Evolutionary conservation across 345 rosid genomes (phyloP), one percentile per base, ranked within the genome.

Genomic region (Arabidopsis suecica): DNA sequence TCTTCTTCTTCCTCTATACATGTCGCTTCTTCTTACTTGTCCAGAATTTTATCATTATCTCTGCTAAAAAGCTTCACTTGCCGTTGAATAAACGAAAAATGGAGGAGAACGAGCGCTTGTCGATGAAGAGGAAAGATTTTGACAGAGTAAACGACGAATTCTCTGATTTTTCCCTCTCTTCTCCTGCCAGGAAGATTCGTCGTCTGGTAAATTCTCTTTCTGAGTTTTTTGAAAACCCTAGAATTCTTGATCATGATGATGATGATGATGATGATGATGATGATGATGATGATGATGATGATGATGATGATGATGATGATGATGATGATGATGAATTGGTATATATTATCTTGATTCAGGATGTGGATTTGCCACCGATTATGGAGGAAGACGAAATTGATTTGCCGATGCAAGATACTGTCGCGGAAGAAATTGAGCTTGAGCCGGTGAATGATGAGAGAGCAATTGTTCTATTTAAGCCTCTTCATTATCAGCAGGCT

Each of bases 121-220:
- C 41, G 54, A 77, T 80, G 79, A 89, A 79, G 82, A 78, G 85
- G 69, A 93, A 90, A 79, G 84, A 85, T 9, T 77, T 90, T 4
- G 91, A 87, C 42, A 85, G 78, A 22, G 85, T 87, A 7, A 83
- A 82, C 77, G 91, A 93, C 4, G 96, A 93, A 1, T 90, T 90
- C 78, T 85, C 91, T 23, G 91, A 93, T 76, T 93, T 93, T 83
- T 86, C 95, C 16, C 84, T 88, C 18, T 86, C 93, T 53, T 84
- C 95, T 57, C 96, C 96, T 1, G 90, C 93, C 54, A 68, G 84
- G 14, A 93, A 90, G 80, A 89, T 89, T 77, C 95, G 95, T 62
- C 93, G 98, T 38, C 83, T 93, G 86, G 97, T 91, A 81, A 40
- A 41, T 14, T 13, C 2, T 48, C 23, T 48, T 7, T n/a, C 20